Evolutionary conservation across 2,329 filamentous ascomycete genomes (phyloP).

Genomic region (Gremmenia infestans): DNA sequence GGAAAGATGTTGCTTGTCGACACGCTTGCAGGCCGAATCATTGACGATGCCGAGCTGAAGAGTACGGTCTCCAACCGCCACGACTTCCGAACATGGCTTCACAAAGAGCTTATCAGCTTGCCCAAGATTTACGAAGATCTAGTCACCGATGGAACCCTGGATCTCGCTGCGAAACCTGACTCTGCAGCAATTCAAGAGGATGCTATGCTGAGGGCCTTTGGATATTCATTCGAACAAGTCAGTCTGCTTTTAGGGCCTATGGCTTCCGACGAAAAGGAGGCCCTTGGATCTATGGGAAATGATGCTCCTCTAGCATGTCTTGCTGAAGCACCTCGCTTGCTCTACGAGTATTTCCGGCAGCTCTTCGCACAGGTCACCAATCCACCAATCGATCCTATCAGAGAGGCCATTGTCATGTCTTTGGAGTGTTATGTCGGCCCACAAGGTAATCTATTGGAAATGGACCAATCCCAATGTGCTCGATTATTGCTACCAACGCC

Average conservation of each 20-base stretch:
- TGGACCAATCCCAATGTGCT: slow-evolving; percentile 84
- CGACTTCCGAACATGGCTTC: slow-evolving; percentile 84
- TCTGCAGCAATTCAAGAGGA: slow-evolving; percentile 75
- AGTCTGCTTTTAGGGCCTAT: slow-evolving; percentile 88
- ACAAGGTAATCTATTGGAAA: slow-evolving; percentile 90
- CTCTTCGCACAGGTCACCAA: slow-evolving; percentile 98
- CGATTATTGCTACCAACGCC: slow-evolving; percentile 83
- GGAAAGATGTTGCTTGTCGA: slow-evolving; percentile 96
- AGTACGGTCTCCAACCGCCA: slow-evolving; percentile 78
- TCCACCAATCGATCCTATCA: slow-evolving; percentile 92
- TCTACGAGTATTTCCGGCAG: slow-evolving; percentile 97
- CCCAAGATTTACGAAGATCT: slow-evolving; percentile 67
- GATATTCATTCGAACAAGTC: slow-evolving; percentile 94
- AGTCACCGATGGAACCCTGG: slow-evolving; percentile 49
- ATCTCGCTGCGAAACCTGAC: slow-evolving; percentile 64
- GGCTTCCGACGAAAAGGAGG: slow-evolving; percentile 96
- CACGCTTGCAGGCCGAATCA: slow-evolving; percentile 83
- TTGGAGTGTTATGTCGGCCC: slow-evolving; percentile 94
- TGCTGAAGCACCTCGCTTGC: slow-evolving; percentile 79
- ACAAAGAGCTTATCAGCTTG: slow-evolving; percentile 78
- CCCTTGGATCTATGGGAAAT: slow-evolving; percentile 95
- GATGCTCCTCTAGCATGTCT: slow-evolving; percentile 90
- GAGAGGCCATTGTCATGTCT: slow-evolving; percentile 98
- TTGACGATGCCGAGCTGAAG: slow-evolving; percentile 91
- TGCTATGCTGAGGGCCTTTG: slow-evolving; percentile 76